A percentile compares a stretch with the other conserved stretches of the same genome.
Conservation (phyloP, 129 eudicot species). For the Centrapalus pauciflorus region DNA sequence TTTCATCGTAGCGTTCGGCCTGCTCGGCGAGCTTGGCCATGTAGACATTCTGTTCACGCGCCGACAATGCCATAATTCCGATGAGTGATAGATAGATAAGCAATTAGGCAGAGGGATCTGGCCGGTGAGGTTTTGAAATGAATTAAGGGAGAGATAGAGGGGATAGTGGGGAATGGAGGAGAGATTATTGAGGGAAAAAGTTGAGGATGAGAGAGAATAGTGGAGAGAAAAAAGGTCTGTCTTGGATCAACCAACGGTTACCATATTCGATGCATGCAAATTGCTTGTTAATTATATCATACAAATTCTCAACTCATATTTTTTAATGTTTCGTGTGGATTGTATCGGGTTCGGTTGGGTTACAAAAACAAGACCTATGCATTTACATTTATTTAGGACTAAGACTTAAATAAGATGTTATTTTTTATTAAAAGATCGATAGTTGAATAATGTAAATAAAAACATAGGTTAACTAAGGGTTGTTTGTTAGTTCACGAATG, state of each 20-base stretch:
- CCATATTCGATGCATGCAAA: neutral
- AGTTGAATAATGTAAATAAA: too few species aligned
- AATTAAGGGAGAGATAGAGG: slow-evolving; percentile 22
- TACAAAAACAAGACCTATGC: too few species aligned
- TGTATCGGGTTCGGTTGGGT: too few species aligned
- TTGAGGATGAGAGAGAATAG: slow-evolving; percentile 21
- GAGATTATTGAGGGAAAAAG: slow-evolving; percentile 23
- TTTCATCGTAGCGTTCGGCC: slow-evolving; percentile 63
- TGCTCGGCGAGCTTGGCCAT: slow-evolving; percentile 54
- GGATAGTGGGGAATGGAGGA: slow-evolving; percentile 6
- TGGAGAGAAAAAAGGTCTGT: slow-evolving; percentile 18
- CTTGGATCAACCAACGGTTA: neutral
- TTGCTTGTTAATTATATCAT: neutral
- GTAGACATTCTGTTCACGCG: slow-evolving; percentile 45
- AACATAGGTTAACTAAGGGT: too few species aligned
- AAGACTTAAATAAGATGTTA: too few species aligned
- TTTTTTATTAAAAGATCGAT: too few species aligned
- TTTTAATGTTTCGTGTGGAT: too few species aligned
- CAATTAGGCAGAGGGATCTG: slow-evolving; percentile 2
- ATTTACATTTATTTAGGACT: too few species aligned
- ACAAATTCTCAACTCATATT: too few species aligned
- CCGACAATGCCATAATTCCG: slow-evolving; percentile 21
- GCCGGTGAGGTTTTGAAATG: slow-evolving; percentile 14
- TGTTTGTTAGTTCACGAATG: too few species aligned
- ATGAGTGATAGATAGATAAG: neutral